Evolutionary conservation across 2,329 filamentous ascomycete species (phyloP).

Genomic region (Zarea fungicola): DNA sequence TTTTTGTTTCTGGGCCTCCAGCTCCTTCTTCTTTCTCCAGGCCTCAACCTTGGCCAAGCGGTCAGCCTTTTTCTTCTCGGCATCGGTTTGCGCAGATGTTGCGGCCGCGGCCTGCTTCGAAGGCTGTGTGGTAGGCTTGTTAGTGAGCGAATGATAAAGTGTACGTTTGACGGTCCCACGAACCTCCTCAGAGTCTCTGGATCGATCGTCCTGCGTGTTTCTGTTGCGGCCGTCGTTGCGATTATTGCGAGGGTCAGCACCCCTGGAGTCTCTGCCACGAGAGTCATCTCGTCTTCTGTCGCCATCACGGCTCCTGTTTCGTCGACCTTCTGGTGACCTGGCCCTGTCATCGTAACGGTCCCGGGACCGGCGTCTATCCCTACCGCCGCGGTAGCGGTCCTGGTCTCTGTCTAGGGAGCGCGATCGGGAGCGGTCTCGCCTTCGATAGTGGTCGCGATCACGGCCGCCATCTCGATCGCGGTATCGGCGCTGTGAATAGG

Average conservation of each 20-base stretch:
- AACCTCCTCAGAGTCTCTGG: constrained; percentile 53
- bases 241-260: constrained; percentile 66
- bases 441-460: constrained; percentile 54
- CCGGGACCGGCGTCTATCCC: constrained; percentile 61
- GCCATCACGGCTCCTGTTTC: constrained; percentile 61
- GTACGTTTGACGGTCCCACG: constrained; percentile 24
- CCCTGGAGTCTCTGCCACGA: constrained; percentile 60
- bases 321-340: constrained; percentile 53
- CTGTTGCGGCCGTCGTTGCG: constrained; percentile 56
- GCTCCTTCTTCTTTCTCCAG: constrained; percentile 87
- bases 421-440: constrained; percentile 62
- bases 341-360: constrained; percentile 55
- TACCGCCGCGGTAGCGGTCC: constrained; percentile 58
- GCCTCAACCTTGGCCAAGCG: constrained; percentile 76
- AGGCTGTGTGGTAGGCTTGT: constrained; percentile 30
- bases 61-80: constrained; percentile 69
- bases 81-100: constrained; percentile 54
- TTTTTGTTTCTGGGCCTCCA: constrained; percentile 66
- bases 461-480: constrained; percentile 47
- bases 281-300: constrained; percentile 70
- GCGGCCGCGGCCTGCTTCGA: constrained; percentile 35
- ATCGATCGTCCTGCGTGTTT: constrained; percentile 46
- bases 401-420: constrained; percentile 57
- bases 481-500: constrained; percentile 51
- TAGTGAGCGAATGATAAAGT: constrained; percentile 14